Evolutionary conservation across 345 rosid species (phyloP), one percentile per base, ranked within the genome.

Genomic region (Litchi chinensis): DNA sequence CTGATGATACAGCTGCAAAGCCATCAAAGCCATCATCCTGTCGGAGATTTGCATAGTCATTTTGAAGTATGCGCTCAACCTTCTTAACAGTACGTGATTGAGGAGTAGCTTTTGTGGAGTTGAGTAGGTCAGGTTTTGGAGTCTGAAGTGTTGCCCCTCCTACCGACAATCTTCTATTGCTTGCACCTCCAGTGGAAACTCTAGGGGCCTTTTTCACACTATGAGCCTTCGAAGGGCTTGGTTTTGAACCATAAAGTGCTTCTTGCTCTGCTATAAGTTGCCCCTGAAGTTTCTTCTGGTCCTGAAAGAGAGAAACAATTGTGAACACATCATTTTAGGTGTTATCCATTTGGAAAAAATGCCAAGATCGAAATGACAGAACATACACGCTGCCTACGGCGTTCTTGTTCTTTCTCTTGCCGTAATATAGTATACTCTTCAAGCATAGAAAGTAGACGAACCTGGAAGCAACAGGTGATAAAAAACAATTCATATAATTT

Each of bases 211-310:
- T 97, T 86, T 91, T 94, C 5, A 84, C 90, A 70, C 88, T 86
- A 22, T 83, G 91, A 21, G 90, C 86, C 90, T 97, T 97, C 26
- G 96, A 91, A 68, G 98, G 97, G 90, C 98, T 97, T 64, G 97
- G 98, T 83, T 91, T 94, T 60, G 98, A 97, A 24, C 99, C 99
- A 65, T 92, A 97, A 52, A 94, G 95, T 11, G 86, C 97, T 76
- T 94, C 98, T 81, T 94, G 98, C 80, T 94, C 99, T 54, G 98
- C 93, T 70, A 93, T 94, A 43, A 93, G 87, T 79, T 94, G 99
- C 65, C 94, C 98, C 83, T 96, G 97, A 78, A 96, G 89, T 86
- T 97, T 97, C 93, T 97, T 97, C 72, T 97, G 98, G 80, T 97
- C 98, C 99, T 97, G 84, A 76, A 83, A 50, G 74, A 71, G 65